phyloP scores from a whole-genome alignment of 768 basidiomycete species.

The Pleurotus salmoneostramineus region DNA sequence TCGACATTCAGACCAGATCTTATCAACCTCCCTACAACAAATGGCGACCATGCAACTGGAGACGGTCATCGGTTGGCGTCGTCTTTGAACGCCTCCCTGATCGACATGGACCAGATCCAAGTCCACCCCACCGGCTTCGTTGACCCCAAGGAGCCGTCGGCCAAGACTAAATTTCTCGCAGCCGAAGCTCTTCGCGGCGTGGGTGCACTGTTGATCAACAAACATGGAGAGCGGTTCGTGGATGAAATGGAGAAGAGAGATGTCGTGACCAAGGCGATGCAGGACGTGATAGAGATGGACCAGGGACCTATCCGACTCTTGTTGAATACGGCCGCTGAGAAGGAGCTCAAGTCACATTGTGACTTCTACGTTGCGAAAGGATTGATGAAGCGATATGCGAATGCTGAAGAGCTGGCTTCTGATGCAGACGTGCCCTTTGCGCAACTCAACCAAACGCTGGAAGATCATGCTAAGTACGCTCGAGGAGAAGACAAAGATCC shows the following conservation, averaged over 20 bases:
- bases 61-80: conserved; percentile 19
- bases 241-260: conserved; percentile 68
- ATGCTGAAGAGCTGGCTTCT: conserved; percentile 15
- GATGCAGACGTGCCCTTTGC: conserved; percentile 12
- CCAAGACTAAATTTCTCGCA: conserved; percentile 76
- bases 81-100: conserved; percentile 9
- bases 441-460: conserved; percentile 13
- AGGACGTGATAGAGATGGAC: conserved; percentile 14
- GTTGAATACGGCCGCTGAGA: conserved; percentile 13
- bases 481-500: conserved; percentile 15
- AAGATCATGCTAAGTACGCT: conserved; percentile 11
- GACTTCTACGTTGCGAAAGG: conserved; percentile 22
- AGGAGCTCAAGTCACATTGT: conserved; percentile 18
- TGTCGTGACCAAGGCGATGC: conserved; percentile 18
- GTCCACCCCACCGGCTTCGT: conserved; percentile 69
- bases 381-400: conserved; percentile 19
- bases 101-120: conserved; percentile 22
- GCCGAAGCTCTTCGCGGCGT: conserved; percentile 82
- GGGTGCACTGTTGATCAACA: conserved; percentile 70
- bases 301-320: conserved; percentile 18
- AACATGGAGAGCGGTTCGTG: conserved; percentile 65
- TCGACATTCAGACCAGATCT: conserved; percentile 19
- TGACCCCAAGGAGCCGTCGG: conserved; percentile 67
- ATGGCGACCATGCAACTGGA: conserved; percentile 22
- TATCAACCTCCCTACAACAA: conserved; percentile 19